These are phyloP conservation scores for Microsporum audouinii DNA, from an alignment of 2,329 filamentous ascomycete genomes.

Conservation along the genomic window DNA sequence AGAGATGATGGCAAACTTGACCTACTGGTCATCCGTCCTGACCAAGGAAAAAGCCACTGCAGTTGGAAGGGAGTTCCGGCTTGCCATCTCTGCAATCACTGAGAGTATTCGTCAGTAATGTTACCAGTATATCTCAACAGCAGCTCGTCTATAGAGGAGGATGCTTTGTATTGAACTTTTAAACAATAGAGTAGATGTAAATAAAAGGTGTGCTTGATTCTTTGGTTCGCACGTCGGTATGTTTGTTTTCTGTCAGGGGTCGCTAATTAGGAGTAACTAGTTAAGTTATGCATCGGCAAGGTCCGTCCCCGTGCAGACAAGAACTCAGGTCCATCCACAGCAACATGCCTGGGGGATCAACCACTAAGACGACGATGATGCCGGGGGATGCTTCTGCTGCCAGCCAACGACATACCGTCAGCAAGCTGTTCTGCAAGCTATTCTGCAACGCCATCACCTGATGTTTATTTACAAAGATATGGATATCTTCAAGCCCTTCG, in stretches of 20 bases:
- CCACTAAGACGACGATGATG: not conserved
- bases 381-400: not conserved
- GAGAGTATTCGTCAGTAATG: not conserved
- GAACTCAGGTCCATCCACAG: not conserved
- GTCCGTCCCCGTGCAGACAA: not conserved
- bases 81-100: not conserved
- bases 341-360: not conserved
- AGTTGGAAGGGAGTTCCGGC: not conserved
- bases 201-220: not conserved
- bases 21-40: conserved; percentile 8
- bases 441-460: not conserved
- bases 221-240: not conserved
- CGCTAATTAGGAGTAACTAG: not conserved
- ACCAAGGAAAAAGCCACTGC: conserved; percentile 7
- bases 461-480: not conserved
- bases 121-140: not conserved
- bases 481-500: not conserved
- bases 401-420: not conserved
- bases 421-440: not conserved
- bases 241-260: too few relatives aligned
- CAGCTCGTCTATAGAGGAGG: not conserved
- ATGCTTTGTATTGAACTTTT: not conserved
- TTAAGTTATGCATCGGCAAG: not conserved
- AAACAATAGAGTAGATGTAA: too few relatives aligned
- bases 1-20: conserved; percentile 5